Evolutionary conservation across 2,329 filamentous ascomycete genomes (phyloP).

Genomic region (Arthrobotrys megalospora): DNA sequence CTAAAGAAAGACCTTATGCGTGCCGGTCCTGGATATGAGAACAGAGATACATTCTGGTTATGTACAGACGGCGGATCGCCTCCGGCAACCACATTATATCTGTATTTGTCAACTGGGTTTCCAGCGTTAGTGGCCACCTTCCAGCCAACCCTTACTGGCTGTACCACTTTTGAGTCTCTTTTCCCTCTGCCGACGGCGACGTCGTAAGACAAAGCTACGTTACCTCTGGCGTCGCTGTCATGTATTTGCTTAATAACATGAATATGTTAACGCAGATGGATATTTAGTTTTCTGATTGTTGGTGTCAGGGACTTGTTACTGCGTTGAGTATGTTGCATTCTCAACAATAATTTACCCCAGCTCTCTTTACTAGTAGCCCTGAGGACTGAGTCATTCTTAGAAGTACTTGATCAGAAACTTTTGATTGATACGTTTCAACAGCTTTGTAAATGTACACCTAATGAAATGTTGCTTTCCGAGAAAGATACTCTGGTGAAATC

Average conservation of each 20-base stretch:
- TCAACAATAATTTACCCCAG: not conserved
- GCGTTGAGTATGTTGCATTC: not conserved
- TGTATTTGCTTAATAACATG: too few relatives aligned
- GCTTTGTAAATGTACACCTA: constrained; percentile 15
- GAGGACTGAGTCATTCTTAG: not conserved
- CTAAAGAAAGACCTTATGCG: not conserved
- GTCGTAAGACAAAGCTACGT: not conserved
- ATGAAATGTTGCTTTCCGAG: constrained; percentile 11
- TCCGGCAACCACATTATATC: not conserved
- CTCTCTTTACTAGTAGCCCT: too few relatives aligned
- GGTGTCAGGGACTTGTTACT: too few relatives aligned
- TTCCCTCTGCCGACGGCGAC: not conserved
- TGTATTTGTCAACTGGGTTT: constrained; percentile 2
- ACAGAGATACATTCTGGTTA: constrained; percentile 4
- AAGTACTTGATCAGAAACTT: constrained; percentile 16
- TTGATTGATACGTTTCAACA: constrained; percentile 28
- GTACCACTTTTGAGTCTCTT: not conserved
- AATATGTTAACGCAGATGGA: too few relatives aligned
- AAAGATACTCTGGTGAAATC: constrained; percentile 11
- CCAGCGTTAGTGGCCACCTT: not conserved
- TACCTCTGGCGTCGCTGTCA: too few relatives aligned
- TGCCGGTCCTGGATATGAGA: not conserved
- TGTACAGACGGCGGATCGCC: not conserved
- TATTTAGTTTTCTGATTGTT: too few relatives aligned
- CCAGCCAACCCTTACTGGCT: not conserved